Conservation (phyloP, 345 rosid species). For the Chamaenerion angustifolium region DNA sequence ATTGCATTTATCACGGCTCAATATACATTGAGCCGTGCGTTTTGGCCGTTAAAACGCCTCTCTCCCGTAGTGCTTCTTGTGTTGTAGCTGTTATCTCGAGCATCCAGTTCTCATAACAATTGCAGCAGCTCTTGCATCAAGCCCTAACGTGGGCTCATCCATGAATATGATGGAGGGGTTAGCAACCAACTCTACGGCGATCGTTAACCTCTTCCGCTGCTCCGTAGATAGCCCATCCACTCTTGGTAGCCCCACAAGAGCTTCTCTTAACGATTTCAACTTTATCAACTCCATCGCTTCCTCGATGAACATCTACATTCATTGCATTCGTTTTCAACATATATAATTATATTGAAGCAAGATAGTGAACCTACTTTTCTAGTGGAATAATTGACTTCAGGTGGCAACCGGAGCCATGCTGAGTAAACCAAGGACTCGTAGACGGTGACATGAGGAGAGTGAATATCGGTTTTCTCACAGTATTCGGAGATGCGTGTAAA, state of each 20-base stretch:
- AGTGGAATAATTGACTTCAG: conserved; percentile 42
- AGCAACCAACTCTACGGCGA: conserved; percentile 62
- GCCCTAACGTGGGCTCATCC: conserved; percentile 70
- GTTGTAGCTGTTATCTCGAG: conserved; percentile 42
- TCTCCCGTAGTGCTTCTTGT: too few relatives aligned
- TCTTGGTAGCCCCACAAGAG: conserved; percentile 49
- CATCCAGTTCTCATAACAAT: conserved; percentile 74
- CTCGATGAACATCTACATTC: conserved; percentile 43
- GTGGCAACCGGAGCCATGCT: conserved; percentile 51
- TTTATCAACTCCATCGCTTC: conserved; percentile 70
- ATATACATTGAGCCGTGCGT: too few relatives aligned
- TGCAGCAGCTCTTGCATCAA: conserved; percentile 77
- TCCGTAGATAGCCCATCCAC: conserved; percentile 48
- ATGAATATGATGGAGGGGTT: conserved; percentile 64
- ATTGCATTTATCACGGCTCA: too few relatives aligned
- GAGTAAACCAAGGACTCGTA: conserved; percentile 48
- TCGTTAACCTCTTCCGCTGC: conserved; percentile 56
- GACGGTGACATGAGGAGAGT: conserved; percentile 57
- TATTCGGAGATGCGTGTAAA: conserved; percentile 60
- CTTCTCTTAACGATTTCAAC: conserved; percentile 33
- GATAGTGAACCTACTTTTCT: conserved; percentile 47
- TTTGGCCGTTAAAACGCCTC: too few relatives aligned
- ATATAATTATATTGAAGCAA: too few relatives aligned
- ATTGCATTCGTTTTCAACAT: not conserved
- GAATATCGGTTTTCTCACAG: conserved; percentile 62